Conservation (phyloP, 129 eudicot species). For the Ambrosia trifida region DNA sequence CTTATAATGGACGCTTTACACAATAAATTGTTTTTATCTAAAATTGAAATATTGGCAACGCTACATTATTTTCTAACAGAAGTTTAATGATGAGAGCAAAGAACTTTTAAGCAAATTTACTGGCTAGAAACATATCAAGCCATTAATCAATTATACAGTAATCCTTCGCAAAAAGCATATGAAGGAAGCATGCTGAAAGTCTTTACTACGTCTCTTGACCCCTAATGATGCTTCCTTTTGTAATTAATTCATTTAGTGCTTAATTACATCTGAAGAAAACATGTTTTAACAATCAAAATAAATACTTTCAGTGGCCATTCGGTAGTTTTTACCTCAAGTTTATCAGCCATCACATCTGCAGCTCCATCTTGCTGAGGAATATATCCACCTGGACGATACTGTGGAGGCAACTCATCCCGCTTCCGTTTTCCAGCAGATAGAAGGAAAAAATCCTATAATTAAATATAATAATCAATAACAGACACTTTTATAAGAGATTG, state of each 20-base stretch:
- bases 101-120: not conserved
- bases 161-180: not conserved
- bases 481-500: not conserved
- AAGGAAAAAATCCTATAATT: constrained; percentile 49
- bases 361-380: constrained; percentile 93
- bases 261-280: not conserved
- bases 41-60: not conserved
- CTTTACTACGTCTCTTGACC: constrained; percentile 8
- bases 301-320: not conserved
- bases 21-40: not conserved
- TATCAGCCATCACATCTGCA: constrained; percentile 45
- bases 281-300: not conserved
- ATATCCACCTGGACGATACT: constrained; percentile 54
- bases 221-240: constrained; percentile 6
- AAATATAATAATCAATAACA: not conserved
- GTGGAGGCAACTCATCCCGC: constrained; percentile 68
- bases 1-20: not conserved
- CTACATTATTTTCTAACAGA: not conserved
- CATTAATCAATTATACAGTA: constrained; percentile 3
- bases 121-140: not conserved
- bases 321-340: constrained; percentile 41
- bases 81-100: not conserved
- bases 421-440: constrained; percentile 69
- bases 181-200: not conserved
- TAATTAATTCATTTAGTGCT: not conserved